Base-by-base conservation (phyloP, 768 basidiomycete genomes). In the Amanita subjunquillea region DNA sequence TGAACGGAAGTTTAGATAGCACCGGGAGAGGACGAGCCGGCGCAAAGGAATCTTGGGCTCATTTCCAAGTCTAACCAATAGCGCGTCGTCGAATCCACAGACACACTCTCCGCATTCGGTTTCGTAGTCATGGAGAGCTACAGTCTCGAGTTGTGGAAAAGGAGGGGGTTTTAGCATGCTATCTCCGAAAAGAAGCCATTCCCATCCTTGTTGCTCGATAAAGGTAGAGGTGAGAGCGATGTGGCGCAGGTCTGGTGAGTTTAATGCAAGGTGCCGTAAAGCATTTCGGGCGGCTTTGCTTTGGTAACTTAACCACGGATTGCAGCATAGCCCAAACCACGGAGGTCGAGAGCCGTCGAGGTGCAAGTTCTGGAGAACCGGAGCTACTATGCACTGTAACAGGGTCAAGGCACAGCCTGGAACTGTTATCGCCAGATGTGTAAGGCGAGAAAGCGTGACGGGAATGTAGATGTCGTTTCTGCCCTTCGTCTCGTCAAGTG, bases 341-440 rank as follows among this genome's bases (percentile, higher is more conserved):
- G 15, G 29, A 1, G 25, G 40, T 15, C 50, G 54, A 36, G 54
- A 45, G 17, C 54, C 42, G n/a, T 55, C 54, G 2, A 55, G 27
- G 34, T 52, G 50, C 10, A 55, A 15, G 41, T 55, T 29, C 8
- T 29, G 54, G n/a, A 55, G 32, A 9, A 32, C 50, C 6, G 54
- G 54, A 37, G 54, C 54, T 30, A 29, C 34, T 6, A 55, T 55
- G 43, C 27, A 45, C 12, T 15, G 12, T 20, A 55, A 13, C 34
- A 55, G 34, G 9, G 52, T 42, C 30, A 23, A 15, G 27, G 50
- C 54, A 15, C 42, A 37, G n/a, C 54, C 54, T 15, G 54, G 38
- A 6, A 34, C 50, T 1, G 54, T 47, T 8, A 55, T 34, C n/a
- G 54, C 40, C 13, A 47, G 23, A 13, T 36, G 27, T 13, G 44